phyloP scores from a whole-genome alignment of 208 protist species.

The Wallacemonas sp. region DNA sequence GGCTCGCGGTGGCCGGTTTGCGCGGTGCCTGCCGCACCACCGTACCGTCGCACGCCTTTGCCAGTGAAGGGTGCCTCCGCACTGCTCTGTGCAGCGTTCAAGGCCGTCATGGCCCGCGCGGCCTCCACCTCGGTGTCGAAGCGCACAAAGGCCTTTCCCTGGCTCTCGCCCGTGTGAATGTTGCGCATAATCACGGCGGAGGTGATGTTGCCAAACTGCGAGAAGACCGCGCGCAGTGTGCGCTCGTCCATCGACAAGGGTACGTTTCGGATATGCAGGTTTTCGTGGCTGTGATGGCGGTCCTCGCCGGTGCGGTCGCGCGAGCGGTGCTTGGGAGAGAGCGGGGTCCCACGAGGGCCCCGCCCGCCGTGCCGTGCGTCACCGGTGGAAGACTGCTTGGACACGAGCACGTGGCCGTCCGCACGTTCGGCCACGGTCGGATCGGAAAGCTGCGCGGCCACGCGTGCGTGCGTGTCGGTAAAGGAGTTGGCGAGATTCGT shows the following conservation, averaged over 20 bases:
- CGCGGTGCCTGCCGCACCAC: no score
- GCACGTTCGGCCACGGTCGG: no score
- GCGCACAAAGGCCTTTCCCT: constrained; percentile 54
- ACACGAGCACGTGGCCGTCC: no score
- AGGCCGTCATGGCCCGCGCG: constrained; percentile 35
- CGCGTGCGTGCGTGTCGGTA: no score
- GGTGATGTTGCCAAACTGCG: constrained; percentile 34
- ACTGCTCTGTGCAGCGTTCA: constrained; percentile 23
- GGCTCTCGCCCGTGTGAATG: constrained; percentile 57
- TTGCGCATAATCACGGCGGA: constrained; percentile 39
- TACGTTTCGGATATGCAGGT: constrained; percentile 44
- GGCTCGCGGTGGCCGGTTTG: not conserved
- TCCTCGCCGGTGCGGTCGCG: constrained; percentile 44
- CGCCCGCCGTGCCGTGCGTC: not conserved
- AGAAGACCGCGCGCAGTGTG: constrained; percentile 29
- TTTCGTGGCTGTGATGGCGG: constrained; percentile 33
- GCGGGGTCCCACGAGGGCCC: not conserved
- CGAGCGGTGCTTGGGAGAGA: constrained; percentile 8
- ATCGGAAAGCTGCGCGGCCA: no score
- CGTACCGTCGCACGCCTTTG: not conserved
- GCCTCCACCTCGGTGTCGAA: constrained; percentile 46
- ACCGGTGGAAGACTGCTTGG: not conserved
- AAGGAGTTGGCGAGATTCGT: no score
- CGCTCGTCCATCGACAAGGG: constrained; percentile 26
- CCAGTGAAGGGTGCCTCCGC: not conserved